A percentile compares a stretch with the other conserved stretches of the same genome.
These are phyloP conservation scores for Diaporthe capsici DNA, from an alignment of 2,329 filamentous ascomycete genomes.

Conservation along the genomic window DNA sequence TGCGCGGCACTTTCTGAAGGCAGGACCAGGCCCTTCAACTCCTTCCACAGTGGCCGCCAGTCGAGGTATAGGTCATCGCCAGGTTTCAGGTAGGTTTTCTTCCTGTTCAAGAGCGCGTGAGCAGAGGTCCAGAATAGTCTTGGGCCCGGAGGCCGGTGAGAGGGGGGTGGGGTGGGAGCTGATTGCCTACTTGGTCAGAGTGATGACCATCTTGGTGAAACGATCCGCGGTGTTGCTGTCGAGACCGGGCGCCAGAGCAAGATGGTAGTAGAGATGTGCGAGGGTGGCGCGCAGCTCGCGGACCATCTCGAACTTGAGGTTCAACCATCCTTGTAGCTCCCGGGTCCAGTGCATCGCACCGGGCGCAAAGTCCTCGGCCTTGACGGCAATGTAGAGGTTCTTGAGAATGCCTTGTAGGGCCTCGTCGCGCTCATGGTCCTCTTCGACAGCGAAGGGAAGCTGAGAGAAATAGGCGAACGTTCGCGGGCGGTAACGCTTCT, in stretches of 20 bases:
- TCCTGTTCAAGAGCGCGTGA: constrained; percentile 66
- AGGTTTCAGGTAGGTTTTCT: constrained; percentile 94
- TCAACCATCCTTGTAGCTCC: constrained; percentile 94
- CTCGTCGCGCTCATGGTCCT: constrained; percentile 80
- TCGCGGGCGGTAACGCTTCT: constrained; percentile 82
- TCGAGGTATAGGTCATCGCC: constrained; percentile 91
- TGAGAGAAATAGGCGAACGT: constrained; percentile 95
- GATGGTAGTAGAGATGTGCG: constrained; percentile 93
- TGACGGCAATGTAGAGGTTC: constrained; percentile 91
- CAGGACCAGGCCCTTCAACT: constrained; percentile 90
- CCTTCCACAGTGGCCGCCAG: constrained; percentile 93
- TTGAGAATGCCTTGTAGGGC: constrained; percentile 91
- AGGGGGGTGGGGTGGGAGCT: neutral
- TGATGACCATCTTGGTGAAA: constrained; percentile 97
- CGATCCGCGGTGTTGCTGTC: constrained; percentile 86
- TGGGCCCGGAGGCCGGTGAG: neutral
- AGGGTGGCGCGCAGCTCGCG: constrained; percentile 86
- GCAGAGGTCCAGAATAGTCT: constrained; percentile 23
- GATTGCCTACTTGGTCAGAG: constrained; percentile 85
- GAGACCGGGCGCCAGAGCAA: constrained; percentile 89
- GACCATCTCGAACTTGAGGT: constrained; percentile 96
- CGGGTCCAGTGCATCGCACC: constrained; percentile 97
- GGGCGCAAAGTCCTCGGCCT: constrained; percentile 93
- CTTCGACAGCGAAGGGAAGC: constrained; percentile 90
- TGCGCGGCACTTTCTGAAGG: constrained; percentile 84